Conservation (phyloP, 2,329 filamentous ascomycete genomes). For the Xylaria sp. region DNA sequence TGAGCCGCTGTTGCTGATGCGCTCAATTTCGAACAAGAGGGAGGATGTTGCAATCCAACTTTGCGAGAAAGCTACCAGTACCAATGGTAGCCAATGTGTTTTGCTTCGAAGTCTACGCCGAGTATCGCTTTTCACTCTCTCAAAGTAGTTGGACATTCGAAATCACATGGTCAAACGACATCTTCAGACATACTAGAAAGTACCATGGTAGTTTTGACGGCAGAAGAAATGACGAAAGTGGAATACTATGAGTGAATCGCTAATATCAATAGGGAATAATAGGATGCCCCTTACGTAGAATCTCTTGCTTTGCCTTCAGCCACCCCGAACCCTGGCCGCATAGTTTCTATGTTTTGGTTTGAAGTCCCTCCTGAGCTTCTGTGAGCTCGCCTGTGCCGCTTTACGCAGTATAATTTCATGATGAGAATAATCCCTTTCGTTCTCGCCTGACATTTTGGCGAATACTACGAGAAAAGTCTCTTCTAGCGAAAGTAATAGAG, state of each 20-base stretch:
- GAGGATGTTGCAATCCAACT: background rate
- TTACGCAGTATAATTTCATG: background rate
- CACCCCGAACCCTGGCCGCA: background rate
- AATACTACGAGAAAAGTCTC: background rate
- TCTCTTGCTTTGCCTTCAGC: background rate
- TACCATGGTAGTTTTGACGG: background rate
- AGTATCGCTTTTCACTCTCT: background rate
- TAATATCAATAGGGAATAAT: background rate
- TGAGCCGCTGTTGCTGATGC: background rate
- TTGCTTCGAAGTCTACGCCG: no score
- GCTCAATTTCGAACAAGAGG: background rate
- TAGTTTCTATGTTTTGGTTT: background rate
- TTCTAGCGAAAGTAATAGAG: background rate
- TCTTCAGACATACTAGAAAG: background rate
- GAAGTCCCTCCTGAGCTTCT: background rate
- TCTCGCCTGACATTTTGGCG: background rate
- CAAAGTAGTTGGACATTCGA: background rate
- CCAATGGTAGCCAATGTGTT: background rate
- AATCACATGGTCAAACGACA: no score
- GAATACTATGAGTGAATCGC: no score
- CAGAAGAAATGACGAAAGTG: background rate
- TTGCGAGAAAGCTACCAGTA: background rate
- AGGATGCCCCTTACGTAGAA: background rate
- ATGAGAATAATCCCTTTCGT: no score
- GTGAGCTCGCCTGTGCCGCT: background rate